Evolutionary conservation across 768 basidiomycete species (phyloP).

Genomic region (Solioccasus polychromus): DNA sequence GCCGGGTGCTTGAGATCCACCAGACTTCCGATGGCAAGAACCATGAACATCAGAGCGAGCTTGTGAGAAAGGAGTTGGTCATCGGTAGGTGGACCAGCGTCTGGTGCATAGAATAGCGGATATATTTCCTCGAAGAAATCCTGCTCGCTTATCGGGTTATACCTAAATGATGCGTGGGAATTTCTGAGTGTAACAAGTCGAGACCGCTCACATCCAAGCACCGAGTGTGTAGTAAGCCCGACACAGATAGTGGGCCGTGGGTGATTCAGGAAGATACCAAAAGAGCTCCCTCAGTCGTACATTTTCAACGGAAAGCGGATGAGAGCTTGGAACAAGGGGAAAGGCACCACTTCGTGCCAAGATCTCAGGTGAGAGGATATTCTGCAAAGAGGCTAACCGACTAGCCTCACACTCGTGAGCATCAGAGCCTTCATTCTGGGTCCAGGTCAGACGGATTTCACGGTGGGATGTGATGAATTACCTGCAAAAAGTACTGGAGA

Average conservation of each 20-base stretch:
- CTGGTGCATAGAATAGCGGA: slow-evolving; percentile 51
- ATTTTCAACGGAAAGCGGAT: slow-evolving; percentile 38
- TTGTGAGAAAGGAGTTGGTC: slow-evolving; percentile 57
- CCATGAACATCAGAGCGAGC: slow-evolving; percentile 62
- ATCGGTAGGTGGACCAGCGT: slow-evolving; percentile 41
- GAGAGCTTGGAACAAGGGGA: slow-evolving; percentile 49
- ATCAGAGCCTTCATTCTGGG: slow-evolving; percentile 59
- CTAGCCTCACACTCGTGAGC: slow-evolving; percentile 48
- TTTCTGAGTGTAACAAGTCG: neutral
- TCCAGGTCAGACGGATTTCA: slow-evolving; percentile 9
- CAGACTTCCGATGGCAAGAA: slow-evolving; percentile 63
- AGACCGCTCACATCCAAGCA: slow-evolving; percentile 61
- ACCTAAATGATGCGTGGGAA: slow-evolving; percentile 40
- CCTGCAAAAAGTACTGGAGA: slow-evolving; percentile 71
- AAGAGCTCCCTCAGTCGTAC: slow-evolving; percentile 55
- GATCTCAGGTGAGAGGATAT: slow-evolving; percentile 59
- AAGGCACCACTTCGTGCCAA: slow-evolving; percentile 63
- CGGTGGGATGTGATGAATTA: slow-evolving; percentile 21
- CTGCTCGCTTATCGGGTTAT: slow-evolving; percentile 61
- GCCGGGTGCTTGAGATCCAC: slow-evolving; percentile 55
- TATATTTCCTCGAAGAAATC: slow-evolving; percentile 62
- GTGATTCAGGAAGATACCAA: slow-evolving; percentile 66
- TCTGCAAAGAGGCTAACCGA: slow-evolving; percentile 47
- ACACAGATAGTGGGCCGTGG: slow-evolving; percentile 59
- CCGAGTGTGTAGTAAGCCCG: slow-evolving; percentile 62